phyloP scores from a whole-genome alignment of 2,329 filamentous ascomycete genomes.

The Hymenoscyphus salicellus region DNA sequence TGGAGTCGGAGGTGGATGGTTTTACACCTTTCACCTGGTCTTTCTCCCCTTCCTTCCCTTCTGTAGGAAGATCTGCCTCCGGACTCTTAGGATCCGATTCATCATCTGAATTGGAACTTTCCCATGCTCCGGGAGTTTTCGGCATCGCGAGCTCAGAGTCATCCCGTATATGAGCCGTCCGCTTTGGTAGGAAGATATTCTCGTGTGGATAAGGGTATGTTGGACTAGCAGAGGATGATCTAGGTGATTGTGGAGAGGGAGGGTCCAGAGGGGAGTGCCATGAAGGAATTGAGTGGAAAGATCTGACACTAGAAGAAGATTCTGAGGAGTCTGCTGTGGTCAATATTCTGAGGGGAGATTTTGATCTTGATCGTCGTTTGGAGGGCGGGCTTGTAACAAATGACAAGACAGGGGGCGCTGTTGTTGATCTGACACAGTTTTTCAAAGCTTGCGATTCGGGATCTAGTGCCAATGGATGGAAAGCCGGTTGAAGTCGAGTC shows the following conservation, averaged over 20 bases:
- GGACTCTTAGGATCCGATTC: conserved; percentile 16
- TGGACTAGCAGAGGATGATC: conserved; percentile 39
- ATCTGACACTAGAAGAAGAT: conserved; percentile 50
- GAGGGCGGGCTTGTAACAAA: conserved; percentile 44
- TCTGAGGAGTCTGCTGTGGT: conserved; percentile 29
- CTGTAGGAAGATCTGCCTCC: conserved; percentile 33
- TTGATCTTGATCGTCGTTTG: conserved; percentile 27
- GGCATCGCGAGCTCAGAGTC: conserved; percentile 37
- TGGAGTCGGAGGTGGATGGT: conserved; percentile 31
- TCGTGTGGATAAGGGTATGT: conserved; percentile 43
- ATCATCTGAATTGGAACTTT: conserved; percentile 12
- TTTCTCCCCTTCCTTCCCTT: conserved; percentile 44
- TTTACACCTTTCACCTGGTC: conserved; percentile 37
- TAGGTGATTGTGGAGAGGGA: conserved; percentile 46
- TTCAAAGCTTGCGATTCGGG: conserved; percentile 33
- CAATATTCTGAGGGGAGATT: conserved; percentile 23
- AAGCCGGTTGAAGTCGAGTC: conserved; percentile 31
- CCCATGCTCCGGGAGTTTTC: conserved; percentile 28
- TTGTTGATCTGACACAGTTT: conserved; percentile 38
- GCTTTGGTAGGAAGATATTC: conserved; percentile 39
- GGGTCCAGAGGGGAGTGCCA: conserved; percentile 48
- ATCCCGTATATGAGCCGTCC: conserved; percentile 33
- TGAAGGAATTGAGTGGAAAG: conserved; percentile 53
- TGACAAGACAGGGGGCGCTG: conserved; percentile 43
- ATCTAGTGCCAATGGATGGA: conserved; percentile 32